Evolutionary conservation across 345 rosid genomes (phyloP).

Genomic region (Hypericum androsaemum): DNA sequence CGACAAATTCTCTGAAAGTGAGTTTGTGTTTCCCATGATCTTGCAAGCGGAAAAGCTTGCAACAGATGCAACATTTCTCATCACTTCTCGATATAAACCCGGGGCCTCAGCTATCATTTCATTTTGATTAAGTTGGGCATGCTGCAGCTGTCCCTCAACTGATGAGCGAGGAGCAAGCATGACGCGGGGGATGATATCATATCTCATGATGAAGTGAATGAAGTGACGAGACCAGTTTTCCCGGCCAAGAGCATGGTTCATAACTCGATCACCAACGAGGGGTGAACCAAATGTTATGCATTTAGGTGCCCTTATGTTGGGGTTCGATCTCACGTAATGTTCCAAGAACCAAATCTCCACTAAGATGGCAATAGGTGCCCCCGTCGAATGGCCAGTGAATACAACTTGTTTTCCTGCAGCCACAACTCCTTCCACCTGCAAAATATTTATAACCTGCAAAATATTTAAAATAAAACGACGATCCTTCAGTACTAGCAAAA

Average conservation of each 20-base stretch:
- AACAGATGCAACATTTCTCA: conserved; percentile 43
- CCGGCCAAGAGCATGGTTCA: conserved; percentile 58
- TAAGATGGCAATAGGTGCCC: conserved; percentile 64
- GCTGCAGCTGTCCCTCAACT: conserved; percentile 16
- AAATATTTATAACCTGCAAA: conserved; percentile 43
- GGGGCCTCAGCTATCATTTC: conserved; percentile 6
- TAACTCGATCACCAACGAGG: conserved; percentile 44
- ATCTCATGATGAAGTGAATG: conserved; percentile 47
- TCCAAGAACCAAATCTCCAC: conserved; percentile 62
- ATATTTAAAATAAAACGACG: not conserved
- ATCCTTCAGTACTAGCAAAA: no score
- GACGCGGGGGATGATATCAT: conserved; percentile 66
- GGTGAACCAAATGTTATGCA: conserved; percentile 90
- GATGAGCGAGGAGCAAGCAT: conserved; percentile 44
- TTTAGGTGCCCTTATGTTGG: conserved; percentile 13
- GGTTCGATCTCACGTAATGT: conserved; percentile 7
- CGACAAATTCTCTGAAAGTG: conserved; percentile 42
- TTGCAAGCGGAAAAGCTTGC: conserved; percentile 51
- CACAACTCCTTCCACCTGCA: conserved; percentile 39
- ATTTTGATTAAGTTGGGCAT: conserved; percentile 19
- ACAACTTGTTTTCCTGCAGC: conserved; percentile 33
- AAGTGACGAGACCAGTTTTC: conserved; percentile 61
- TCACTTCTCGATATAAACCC: conserved; percentile 33
- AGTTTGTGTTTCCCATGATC: conserved; percentile 59
- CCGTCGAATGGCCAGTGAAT: conserved; percentile 79